Conservation (phyloP, 352 stramenopile genomes). For the Pythium phragmitis region DNA sequence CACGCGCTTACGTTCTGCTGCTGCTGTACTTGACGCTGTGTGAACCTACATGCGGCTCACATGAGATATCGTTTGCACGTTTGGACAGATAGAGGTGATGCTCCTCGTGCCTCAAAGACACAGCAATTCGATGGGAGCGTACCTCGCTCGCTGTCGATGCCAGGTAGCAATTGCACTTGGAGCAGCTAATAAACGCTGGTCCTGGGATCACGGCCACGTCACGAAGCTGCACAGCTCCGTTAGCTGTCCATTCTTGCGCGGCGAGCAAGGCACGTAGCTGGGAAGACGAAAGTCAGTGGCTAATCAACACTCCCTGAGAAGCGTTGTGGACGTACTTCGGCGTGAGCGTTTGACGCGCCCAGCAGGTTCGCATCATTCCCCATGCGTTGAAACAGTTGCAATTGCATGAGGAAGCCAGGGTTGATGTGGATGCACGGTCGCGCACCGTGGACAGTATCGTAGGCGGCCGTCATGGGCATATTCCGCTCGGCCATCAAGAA, state of each 20-base stretch:
- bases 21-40: neutral
- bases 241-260: slow-evolving; percentile 35
- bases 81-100: neutral
- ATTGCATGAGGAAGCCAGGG: slow-evolving; percentile 61
- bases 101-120: neutral
- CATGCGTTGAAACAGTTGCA: slow-evolving; percentile 75
- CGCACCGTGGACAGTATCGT: slow-evolving; percentile 54
- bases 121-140: neutral
- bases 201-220: slow-evolving; percentile 22
- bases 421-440: slow-evolving; percentile 83
- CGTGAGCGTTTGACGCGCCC: slow-evolving; percentile 53
- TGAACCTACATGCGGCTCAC: neutral
- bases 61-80: neutral
- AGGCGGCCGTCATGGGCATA: slow-evolving; percentile 46
- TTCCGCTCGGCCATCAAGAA: slow-evolving; percentile 59
- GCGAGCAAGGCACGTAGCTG: slow-evolving; percentile 53
- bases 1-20: neutral
- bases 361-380: slow-evolving; percentile 34
- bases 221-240: slow-evolving; percentile 29
- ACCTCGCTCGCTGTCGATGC: slow-evolving; percentile 52
- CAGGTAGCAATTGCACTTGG: slow-evolving; percentile 64
- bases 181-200: slow-evolving; percentile 40
- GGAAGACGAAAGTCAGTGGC: neutral
- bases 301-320: neutral
- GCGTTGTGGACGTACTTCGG: slow-evolving; percentile 27